phyloP scores from a whole-genome alignment of 768 basidiomycete species.

The Leucogyrophana mollusca region DNA sequence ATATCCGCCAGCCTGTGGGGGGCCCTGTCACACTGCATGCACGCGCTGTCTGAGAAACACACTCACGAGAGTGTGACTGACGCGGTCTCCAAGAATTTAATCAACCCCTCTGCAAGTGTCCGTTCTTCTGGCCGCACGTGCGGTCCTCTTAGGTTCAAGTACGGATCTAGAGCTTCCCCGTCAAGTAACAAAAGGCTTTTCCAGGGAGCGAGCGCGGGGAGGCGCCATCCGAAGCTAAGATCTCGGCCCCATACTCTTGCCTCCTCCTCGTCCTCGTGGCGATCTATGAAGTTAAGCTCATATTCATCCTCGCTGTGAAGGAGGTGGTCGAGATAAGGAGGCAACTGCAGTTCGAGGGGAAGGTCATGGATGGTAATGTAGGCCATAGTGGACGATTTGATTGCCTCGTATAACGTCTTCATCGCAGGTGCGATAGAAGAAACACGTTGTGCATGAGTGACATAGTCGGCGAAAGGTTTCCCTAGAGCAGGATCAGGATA shows the following conservation, averaged over 20 bases:
- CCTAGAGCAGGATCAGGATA: constrained; percentile 37
- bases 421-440: constrained; percentile 81
- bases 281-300: constrained; percentile 49
- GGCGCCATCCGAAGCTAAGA: constrained; percentile 67
- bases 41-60: neutral
- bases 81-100: constrained; percentile 73
- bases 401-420: constrained; percentile 73
- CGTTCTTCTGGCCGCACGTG: constrained; percentile 65
- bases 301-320: constrained; percentile 64
- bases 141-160: constrained; percentile 56
- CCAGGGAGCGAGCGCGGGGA: constrained; percentile 84
- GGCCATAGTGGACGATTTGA: constrained; percentile 75
- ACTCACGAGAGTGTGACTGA: constrained; percentile 77
- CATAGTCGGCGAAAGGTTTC: constrained; percentile 56
- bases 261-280: constrained; percentile 52
- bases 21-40: neutral
- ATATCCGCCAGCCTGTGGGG: constrained; percentile 67
- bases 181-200: constrained; percentile 80
- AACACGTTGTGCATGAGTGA: constrained; percentile 53
- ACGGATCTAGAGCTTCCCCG: constrained; percentile 54
- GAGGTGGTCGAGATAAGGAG: constrained; percentile 73
- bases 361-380: constrained; percentile 77
- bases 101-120: constrained; percentile 64
- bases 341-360: constrained; percentile 83
- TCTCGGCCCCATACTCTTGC: constrained; percentile 63